phyloP scores from a whole-genome alignment of 208 protist species.

The Wallacemonas collosoma region DNA sequence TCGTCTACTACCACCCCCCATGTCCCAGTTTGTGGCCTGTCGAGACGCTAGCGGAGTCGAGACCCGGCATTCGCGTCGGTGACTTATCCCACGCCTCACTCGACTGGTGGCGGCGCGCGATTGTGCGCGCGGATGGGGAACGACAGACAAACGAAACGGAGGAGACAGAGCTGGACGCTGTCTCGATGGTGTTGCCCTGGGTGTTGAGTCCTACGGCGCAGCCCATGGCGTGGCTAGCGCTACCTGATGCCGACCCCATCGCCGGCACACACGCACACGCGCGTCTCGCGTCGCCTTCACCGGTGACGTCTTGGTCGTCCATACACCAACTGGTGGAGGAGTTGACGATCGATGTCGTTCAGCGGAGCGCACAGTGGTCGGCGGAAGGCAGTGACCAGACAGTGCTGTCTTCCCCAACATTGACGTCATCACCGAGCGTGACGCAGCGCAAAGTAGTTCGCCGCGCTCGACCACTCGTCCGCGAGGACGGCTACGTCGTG shows the following conservation, averaged over 20 bases:
- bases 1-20: slow-evolving; percentile 53
- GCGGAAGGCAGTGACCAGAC: not conserved
- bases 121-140: not conserved
- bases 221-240: not conserved
- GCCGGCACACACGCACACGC: not conserved
- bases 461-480: slow-evolving; percentile 18
- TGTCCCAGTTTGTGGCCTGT: slow-evolving; percentile 21
- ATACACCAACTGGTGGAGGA: slow-evolving; percentile 32
- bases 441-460: not conserved
- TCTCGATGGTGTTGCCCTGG: not conserved
- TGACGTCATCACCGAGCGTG: not conserved
- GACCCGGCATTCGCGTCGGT: not conserved
- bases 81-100: not conserved
- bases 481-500: slow-evolving; percentile 42
- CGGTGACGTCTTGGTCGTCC: slow-evolving; percentile 12
- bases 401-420: not conserved
- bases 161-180: not conserved
- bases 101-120: not conserved
- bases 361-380: slow-evolving; percentile 1
- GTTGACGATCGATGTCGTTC: slow-evolving; percentile 16
- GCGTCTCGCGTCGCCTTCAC: slow-evolving; percentile 25
- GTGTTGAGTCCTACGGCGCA: not conserved
- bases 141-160: too few species aligned
- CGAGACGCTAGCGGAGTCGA: slow-evolving; percentile 3
- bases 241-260: not conserved